These are phyloP conservation scores for Podospora conica DNA, from an alignment of 495 filamentous ascomycete species.

Conservation along the genomic window DNA sequence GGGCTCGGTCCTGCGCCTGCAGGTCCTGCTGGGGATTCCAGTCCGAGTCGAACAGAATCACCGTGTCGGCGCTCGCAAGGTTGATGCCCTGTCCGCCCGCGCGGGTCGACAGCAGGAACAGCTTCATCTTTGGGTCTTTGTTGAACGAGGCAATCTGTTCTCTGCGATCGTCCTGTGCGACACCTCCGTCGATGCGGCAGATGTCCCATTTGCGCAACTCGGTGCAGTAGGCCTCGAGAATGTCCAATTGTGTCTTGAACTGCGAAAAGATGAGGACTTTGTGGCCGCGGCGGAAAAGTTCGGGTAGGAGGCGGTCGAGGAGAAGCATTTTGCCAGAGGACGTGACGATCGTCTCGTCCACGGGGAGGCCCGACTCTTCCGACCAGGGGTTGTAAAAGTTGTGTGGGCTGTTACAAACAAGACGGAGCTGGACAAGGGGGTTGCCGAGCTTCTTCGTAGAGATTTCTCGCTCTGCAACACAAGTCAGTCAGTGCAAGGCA, in stretches of 20 bases:
- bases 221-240: slow-evolving; percentile 77
- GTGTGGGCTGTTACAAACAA: slow-evolving; percentile 88
- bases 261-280: slow-evolving; percentile 96
- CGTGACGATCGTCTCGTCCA: slow-evolving; percentile 76
- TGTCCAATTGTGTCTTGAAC: slow-evolving; percentile 89
- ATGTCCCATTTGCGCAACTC: slow-evolving; percentile 67
- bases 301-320: slow-evolving; percentile 76
- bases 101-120: slow-evolving; percentile 85
- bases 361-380: slow-evolving; percentile 40
- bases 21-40: slow-evolving; percentile 99
- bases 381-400: slow-evolving; percentile 94
- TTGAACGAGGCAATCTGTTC: slow-evolving; percentile 87
- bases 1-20: slow-evolving; percentile 90
- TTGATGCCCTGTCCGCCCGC: slow-evolving; percentile 97
- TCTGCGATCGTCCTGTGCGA: slow-evolving; percentile 72
- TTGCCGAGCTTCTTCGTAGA: slow-evolving; percentile 92
- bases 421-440: slow-evolving; percentile 84
- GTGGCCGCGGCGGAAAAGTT: slow-evolving; percentile 67
- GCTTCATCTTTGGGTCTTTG: slow-evolving; percentile 54
- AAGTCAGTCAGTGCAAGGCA: slow-evolving; percentile 9
- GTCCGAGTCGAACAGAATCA: slow-evolving; percentile 92
- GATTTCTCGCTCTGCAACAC: slow-evolving; percentile 62
- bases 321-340: slow-evolving; percentile 93
- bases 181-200: slow-evolving; percentile 89
- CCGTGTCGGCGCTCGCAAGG: slow-evolving; percentile 92